Base-by-base conservation (phyloP, 1,284 basidiomycete genomes). In the Austroboletus novae-zelandiae region DNA sequence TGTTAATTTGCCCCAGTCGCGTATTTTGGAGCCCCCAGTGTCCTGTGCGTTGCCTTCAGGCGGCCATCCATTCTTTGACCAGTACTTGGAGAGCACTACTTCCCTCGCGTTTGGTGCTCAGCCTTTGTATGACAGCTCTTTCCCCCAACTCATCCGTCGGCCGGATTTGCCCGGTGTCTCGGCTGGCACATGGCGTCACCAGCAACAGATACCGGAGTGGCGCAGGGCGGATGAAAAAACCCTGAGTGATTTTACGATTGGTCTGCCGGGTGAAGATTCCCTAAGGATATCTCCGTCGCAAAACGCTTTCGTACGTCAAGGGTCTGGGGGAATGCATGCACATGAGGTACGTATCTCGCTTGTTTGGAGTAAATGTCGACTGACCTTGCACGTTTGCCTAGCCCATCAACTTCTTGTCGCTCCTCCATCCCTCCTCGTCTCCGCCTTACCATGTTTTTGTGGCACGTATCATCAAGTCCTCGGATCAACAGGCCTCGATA, bases 401-500 rank as follows among this genome's bases (percentile, higher is more conserved):
- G 88, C 88, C 89, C 7, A 89, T 91, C 71, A 91, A 91, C 67
- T 91, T 91, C 64, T 74, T 91, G 44, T 87, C 86, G 13, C 74
- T 91, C 41, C 75, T 91, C 50, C 88, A 91, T 59, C 89, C 89
- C 1, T 87, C 87, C 0, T 88, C 89, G 1, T 82, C 85, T 23
- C 89, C 89, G 11, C 88, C 88, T 1, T 91, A 91, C 59, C 79
- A 79, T 51, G 73, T 87, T 47, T 90, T 91, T 58, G 89, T 91
- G 14, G 74, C 80, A 15, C 83, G 89, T 25, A 91, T 91, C 60
- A 88, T 91, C 74, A 89, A 87, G 68, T 85, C 83, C 5, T 90
- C 88, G 7, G 89, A 91, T 61, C 89, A 91, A 61, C 89, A 91
- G 60, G 89, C 89, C 11, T 89, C 86, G n/a, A 91, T 91, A 43